Percentiles rank a stretch among this genome's conserved stretches.
Evolutionary conservation across 257 asterid genomes (phyloP).

Genomic region (Pogostemon cablin): DNA sequence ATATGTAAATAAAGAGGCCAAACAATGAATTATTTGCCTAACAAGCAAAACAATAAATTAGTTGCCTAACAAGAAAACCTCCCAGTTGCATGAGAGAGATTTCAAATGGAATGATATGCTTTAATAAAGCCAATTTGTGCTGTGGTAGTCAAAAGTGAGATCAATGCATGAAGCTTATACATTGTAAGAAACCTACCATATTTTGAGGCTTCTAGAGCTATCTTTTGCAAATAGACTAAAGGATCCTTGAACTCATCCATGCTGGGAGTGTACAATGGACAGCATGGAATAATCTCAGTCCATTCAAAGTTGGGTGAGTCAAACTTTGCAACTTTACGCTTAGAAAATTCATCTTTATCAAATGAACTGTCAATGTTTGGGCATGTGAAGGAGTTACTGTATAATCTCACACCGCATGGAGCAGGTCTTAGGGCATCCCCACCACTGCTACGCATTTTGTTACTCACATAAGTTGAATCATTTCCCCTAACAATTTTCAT

Average conservation of each 20-base stretch:
- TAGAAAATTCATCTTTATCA: conserved; percentile 59
- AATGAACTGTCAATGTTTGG: conserved; percentile 48
- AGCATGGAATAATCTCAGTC: conserved; percentile 79
- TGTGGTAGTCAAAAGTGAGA: conserved; percentile 13
- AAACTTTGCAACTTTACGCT: conserved; percentile 73
- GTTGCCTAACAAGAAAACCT: conserved; percentile 7
- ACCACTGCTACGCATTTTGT: conserved; percentile 65
- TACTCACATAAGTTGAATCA: conserved; percentile 49
- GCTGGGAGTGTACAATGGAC: conserved; percentile 84
- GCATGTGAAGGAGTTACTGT: conserved; percentile 41
- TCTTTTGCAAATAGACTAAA: conserved; percentile 80
- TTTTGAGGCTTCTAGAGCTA: conserved; percentile 96
- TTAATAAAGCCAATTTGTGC: conserved; percentile 17
- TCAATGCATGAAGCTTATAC: conserved; percentile 15
- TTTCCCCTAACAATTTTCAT: conserved; percentile 56
- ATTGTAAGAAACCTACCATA: conserved; percentile 53
- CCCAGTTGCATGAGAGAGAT: background rate
- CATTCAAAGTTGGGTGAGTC: conserved; percentile 73
- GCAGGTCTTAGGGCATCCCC: conserved; percentile 80
- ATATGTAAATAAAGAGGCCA: conserved; percentile 9
- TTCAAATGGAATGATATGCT: conserved; percentile 1
- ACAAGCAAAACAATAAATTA: background rate
- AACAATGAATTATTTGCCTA: too few species aligned
- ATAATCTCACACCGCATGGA: conserved; percentile 82
- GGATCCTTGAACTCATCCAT: conserved; percentile 96